Base-by-base conservation (phyloP, 129 eudicot genomes). In the Flaveria sonorensis region DNA sequence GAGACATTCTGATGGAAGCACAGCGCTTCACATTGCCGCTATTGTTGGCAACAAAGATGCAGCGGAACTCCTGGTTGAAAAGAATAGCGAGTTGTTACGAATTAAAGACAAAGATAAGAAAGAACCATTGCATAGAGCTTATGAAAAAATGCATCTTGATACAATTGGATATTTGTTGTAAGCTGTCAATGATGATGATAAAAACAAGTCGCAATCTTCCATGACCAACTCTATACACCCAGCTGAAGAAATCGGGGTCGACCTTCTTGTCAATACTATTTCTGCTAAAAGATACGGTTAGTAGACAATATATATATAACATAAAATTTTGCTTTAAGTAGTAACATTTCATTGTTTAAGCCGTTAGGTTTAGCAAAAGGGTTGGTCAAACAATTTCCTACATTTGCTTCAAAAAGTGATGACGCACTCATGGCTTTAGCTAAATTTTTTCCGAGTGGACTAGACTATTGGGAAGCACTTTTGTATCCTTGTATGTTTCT, bases 1-100 rank as follows among this genome's bases (percentile, higher is more conserved):
- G n/a, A 21, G 67, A 73, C 2, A 12, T 14, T 20, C 26, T 4
- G 78, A 73, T 57, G 78, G 78, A 43, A 9, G 68, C 69, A 73
- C 78, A 43, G 78, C 78, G 0, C 69, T 73, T 2, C 78, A 73
- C 57, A 40, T 73, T 57, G 69, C 78, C 2, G 69, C 78, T 2
- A 40, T 57, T 57, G 69, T 57, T 42, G 78, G 78, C 9, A 73
- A 73, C 69, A 42, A 9, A 23, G 0, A 7, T 11, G 77, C 67
- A 2, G 68, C 3, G 5, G 23, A 20, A 2, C 68, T 73, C 42
- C 62, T 73, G 23, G 23, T 73, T 39, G 1, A 20, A 3, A 73
- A 2, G 19, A 59, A 45, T 40, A 20, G 6, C 0, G 4, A 39
- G 3, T 42, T 73, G 77, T 20, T 74, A 23, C 3, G 1, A 20